Base-by-base conservation (phyloP, 176 grass and related monocot species). In the Typha latifolia region DNA sequence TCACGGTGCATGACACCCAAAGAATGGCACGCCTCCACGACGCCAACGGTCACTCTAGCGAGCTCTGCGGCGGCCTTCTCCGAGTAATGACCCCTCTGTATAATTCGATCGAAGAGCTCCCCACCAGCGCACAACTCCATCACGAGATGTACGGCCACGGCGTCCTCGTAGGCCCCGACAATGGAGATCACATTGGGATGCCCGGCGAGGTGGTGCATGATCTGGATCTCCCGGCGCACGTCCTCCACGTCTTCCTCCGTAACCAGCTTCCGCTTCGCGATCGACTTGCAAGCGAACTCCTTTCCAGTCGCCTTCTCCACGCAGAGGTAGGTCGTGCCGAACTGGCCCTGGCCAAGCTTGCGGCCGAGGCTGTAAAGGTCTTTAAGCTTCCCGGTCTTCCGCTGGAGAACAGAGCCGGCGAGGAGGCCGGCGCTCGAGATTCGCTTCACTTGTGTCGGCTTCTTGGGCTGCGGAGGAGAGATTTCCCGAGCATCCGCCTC, bases 291-390 rank as follows among this genome's bases (percentile, higher is more conserved):
- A 32, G 87, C 87, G 62, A 59, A 84, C 72, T 91, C 88, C 74
- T 82, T 91, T 1, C 92, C 82, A 0, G 72, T 79, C 63, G 48
- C 48, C 14, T 87, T 86, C 57, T 96, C 92, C 10, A 96, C 77
- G 82, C 92, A 96, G 5, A 96, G 82, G 74, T 91, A 89, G 23
- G 92, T 96, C 11, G 82, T 91, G 43, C 92, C 92, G 53, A 96
- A 96, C 73, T 96, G 92, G 13, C 92, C 92, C 82, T 96, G 92
- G 12, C 92, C 92, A 1, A 96, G 82, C 62, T 87, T 87, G 4
- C 90, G 81, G 1, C 90, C 90, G 2, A 93, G 76, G 79, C 82
- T 93, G 82, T 85, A 93, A 76, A 87, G 84, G 62, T 93, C 90
- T 82, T 88, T 93, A 37, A 93, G 66, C 71, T 74, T 88, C 79